Evolutionary conservation across 768 basidiomycete species (phyloP).

Genomic region (Cytidiella melzeri): DNA sequence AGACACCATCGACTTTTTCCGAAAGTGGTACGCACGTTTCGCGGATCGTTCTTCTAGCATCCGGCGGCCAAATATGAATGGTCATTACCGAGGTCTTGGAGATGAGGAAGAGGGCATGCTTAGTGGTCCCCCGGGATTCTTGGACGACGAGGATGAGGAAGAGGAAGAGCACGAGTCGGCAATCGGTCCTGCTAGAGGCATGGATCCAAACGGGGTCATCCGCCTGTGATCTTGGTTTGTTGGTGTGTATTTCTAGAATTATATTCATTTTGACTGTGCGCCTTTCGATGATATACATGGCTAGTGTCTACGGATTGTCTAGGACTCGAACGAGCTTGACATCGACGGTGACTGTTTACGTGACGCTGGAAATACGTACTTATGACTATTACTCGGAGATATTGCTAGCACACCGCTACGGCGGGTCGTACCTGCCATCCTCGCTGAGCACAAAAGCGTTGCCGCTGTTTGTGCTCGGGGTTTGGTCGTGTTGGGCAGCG

Average conservation of each 20-base stretch:
- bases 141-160: conserved; percentile 25
- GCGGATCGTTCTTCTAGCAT: conserved; percentile 16
- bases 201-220: conserved; percentile 23
- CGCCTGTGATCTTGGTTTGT: conserved; percentile 18
- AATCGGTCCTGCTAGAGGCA: conserved; percentile 9
- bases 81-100: conserved; percentile 21
- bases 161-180: conserved; percentile 11
- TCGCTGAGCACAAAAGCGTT: neutral
- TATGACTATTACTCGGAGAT: too few relatives aligned
- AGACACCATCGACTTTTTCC: conserved; percentile 21
- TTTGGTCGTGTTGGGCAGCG: neutral
- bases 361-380: too few relatives aligned
- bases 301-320: too few relatives aligned
- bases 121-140: conserved; percentile 21
- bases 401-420: too few relatives aligned
- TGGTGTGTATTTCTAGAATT: conserved; percentile 7
- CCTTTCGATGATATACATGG: too few relatives aligned
- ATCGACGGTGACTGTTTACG: too few relatives aligned
- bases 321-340: too few relatives aligned
- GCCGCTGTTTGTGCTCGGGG: neutral
- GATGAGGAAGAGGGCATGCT: conserved; percentile 25
- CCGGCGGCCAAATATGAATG: conserved; percentile 6
- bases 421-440: neutral
- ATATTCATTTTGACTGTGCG: too few relatives aligned
- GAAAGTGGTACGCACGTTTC: conserved; percentile 17